Evolutionary conservation across 2,329 filamentous ascomycete genomes (phyloP), one percentile per base, ranked within the genome.

Genomic region (Sclerotinia trifoliorum): DNA sequence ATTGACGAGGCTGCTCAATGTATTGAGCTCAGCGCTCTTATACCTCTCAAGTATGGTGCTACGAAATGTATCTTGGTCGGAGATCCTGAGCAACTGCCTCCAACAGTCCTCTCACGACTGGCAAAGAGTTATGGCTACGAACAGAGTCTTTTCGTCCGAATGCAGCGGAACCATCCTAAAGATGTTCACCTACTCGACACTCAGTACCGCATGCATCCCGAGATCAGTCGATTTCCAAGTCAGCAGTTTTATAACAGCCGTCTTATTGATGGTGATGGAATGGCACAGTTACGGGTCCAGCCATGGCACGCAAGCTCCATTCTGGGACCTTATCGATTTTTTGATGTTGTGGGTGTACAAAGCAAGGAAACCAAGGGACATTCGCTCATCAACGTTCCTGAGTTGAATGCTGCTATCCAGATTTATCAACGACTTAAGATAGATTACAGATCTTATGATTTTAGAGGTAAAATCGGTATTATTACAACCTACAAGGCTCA

Each of bases 401-500:
- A 99, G 78, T 83, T 98, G 70, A 90, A 92, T 55, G 90, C 96
- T 70, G 94, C 95, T 2, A 85, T 97, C 81, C 86, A 90, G 75
- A 83, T 99, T 17, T 98, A 95, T 78, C 85, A 91, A 54, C 88
- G 93, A 5, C 86, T 99, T 71, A 87, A 86, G 51, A 84, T 83
- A 0, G 94, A 97, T 76, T 94, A 90, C 72, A 80, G 80, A 24
- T 81, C 83, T 3, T 86, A 86, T 70, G 87, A 96, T 74, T 88
- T 95, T 73, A 86, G 84, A 51, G 88, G 91, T 70, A 97, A 96
- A 77, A 90, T 99, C 67, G 95, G 95, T 74, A 94, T 99, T 78
- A 99, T 99, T 77, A 98, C 96, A 0, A 95, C 94, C 0, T 99
- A 99, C 80, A 99, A 98, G 78, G 93, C 93, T 26, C 95, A 99